Evolutionary conservation across 371 early-diverging fungal genomes (phyloP), one percentile per base, ranked within the genome.

Genomic region (Mucor piriformis): DNA sequence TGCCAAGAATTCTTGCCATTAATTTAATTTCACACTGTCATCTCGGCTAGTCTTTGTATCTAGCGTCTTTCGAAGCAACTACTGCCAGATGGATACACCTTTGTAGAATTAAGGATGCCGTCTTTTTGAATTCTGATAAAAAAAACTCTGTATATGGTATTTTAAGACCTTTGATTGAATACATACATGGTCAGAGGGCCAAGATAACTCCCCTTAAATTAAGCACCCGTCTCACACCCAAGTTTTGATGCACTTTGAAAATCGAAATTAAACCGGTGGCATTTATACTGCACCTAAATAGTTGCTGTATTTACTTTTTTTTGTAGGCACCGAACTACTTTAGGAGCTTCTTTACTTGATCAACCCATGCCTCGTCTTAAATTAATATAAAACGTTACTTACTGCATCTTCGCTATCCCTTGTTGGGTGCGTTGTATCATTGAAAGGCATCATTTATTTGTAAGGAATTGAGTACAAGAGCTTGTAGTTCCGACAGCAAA

Each of bases 401-500:
- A 35, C 16, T 2, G 6, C 16, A 13, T 40, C 40, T n/a, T 40
- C 40, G 5, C 40, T 40, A n/a, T 40, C 16, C n/a, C 40, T 40
- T 16, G 33, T 24, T 35, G 51, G 18, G 29, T 35, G 25, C 24
- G 35, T 47, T 48, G 27, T 20, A 48, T 27, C 12, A 54, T 16
- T 54, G 23, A 16, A 12, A 24, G 35, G 46, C 43, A 35, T 35
- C 23, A 44, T 49, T 57, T 57, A 57, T 57, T 57, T 47, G 33
- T 49, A 27, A 57, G 49, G 29, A 57, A 57, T 37, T 49, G 57
- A 49, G 50, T 57, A 34, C 49, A 50, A 38, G 38, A 57, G 49
- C 48, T 57, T 57, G 49, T 49, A 21, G 57, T 57, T 57, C 49
- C 63, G 32, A 63, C 57, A 63, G 63, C 57, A 53, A 51, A 63